A percentile compares a stretch with the other conserved stretches of the same genome.
These are phyloP conservation scores for Alnus glutinosa DNA, from an alignment of 306 rosid genomes.

Conservation along the genomic window DNA sequence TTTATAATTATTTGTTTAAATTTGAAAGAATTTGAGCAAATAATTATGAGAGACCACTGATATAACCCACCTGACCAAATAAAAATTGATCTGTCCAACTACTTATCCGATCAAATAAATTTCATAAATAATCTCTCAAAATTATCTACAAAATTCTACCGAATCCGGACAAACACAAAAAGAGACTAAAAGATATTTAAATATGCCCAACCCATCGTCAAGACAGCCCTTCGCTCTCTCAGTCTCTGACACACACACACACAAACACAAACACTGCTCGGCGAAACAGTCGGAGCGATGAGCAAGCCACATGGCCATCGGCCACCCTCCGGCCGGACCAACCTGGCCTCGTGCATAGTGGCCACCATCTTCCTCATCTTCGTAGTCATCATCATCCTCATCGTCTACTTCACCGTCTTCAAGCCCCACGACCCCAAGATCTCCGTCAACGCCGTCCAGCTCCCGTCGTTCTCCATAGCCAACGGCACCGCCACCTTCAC, in stretches of 20 bases:
- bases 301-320: slow-evolving; percentile 37
- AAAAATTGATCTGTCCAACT: no score
- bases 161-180: no score
- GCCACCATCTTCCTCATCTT: slow-evolving; percentile 74
- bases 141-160: no score
- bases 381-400: slow-evolving; percentile 49
- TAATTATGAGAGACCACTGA: no score
- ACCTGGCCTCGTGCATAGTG: slow-evolving; percentile 83
- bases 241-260: not conserved
- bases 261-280: not conserved
- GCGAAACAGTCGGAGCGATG: slow-evolving; percentile 41
- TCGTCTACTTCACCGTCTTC: slow-evolving; percentile 76
- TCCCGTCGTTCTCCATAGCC: slow-evolving; percentile 70
- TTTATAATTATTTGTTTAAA: no score
- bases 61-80: no score
- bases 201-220: not conserved
- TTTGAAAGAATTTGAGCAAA: no score
- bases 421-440: slow-evolving; percentile 75
- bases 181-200: no score
- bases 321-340: slow-evolving; percentile 78
- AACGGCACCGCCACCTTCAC: slow-evolving; percentile 75
- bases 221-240: slow-evolving; percentile 17
- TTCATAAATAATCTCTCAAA: no score
- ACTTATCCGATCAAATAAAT: no score
- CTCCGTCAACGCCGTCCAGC: slow-evolving; percentile 70